Base-by-base conservation (phyloP, 2,329 filamentous ascomycete species). In the Fusarium setosum region DNA sequence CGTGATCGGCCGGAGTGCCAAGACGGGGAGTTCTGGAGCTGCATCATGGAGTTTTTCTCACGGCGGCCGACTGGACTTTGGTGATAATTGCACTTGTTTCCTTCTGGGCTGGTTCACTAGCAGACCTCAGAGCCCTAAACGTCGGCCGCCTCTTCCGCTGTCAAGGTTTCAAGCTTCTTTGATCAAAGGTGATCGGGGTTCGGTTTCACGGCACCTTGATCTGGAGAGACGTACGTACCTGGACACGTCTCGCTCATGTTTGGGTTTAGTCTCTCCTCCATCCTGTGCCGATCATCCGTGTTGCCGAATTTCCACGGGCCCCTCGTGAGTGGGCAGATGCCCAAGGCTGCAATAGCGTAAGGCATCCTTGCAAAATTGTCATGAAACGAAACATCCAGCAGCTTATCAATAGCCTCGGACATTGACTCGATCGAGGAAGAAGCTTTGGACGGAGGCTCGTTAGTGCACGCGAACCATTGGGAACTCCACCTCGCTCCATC, bases 261-360 rank as follows among this genome's bases (percentile, higher is more conserved):
- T 29, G 11, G 17, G 35, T 41, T 26, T 29, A 24, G 37, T 11
- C 37, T 34, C 20, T 37, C 45, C 24, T 17, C 26, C 20, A 23
- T 41, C 51, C 21, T 54, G 65, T 68, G 65, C 65, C 65, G 65
- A 68, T 68, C 61, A 63, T 66, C 65, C 65, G 65, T 42, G 40
- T 62, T 68, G 54, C 65, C 65, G 65, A 56, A 29, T 47, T 29
- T 47, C 48, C 35, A 38, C 13, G 35, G 53, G 42, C 26, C 23
- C 53, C 54, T 29, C 26, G 9, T 12, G n/a, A n/a, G n/a, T n/a
- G n/a, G n/a, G n/a, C n/a, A n/a, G n/a, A n/a, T n/a, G n/a, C n/a
- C n/a, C n/a, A n/a, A n/a, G n/a, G n/a, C n/a, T n/a, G n/a, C n/a
- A n/a, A n/a, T n/a, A n/a, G n/a, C n/a, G n/a, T n/a, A n/a, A n/a